These are phyloP conservation scores for Aspergillus sp. DNA, from an alignment of 2,329 filamentous ascomycete genomes.

Conservation along the genomic window DNA sequence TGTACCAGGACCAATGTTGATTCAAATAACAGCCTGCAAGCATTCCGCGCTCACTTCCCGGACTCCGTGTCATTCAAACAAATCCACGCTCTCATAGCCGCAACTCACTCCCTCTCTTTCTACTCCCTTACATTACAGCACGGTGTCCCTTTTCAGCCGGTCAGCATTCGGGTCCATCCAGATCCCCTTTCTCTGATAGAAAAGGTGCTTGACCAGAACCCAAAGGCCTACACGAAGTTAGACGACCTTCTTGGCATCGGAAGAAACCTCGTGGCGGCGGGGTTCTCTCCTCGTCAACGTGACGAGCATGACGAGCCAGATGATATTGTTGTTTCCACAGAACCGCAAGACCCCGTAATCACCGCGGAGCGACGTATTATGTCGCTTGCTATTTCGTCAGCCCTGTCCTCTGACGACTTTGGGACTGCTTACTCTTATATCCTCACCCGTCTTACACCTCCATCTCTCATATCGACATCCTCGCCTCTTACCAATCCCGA, in stretches of 20 bases:
- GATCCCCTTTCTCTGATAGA: slow-evolving; percentile 59
- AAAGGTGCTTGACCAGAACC: slow-evolving; percentile 62
- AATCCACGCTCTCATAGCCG: slow-evolving; percentile 54
- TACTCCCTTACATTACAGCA: slow-evolving; percentile 64
- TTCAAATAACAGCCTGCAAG: slow-evolving; percentile 33
- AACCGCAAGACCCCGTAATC: slow-evolving; percentile 26
- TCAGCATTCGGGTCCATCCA: slow-evolving; percentile 62
- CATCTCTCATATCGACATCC: slow-evolving; percentile 30
- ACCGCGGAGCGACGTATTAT: slow-evolving; percentile 47
- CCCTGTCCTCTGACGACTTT: slow-evolving; percentile 44
- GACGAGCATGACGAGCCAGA: slow-evolving; percentile 16
- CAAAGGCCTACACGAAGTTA: slow-evolving; percentile 60
- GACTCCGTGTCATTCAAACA: slow-evolving; percentile 41
- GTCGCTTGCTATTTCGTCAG: slow-evolving; percentile 45
- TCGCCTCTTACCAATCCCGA: slow-evolving; percentile 25
- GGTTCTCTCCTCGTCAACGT: slow-evolving; percentile 29
- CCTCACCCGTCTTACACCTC: slow-evolving; percentile 53
- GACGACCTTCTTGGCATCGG: slow-evolving; percentile 63
- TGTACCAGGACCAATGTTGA: neutral
- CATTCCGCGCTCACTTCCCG: slow-evolving; percentile 43
- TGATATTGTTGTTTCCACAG: slow-evolving; percentile 5
- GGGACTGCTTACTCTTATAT: slow-evolving; percentile 67
- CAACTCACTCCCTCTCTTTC: slow-evolving; percentile 63
- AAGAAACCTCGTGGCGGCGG: slow-evolving; percentile 53
- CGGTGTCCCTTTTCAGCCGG: slow-evolving; percentile 63